Conservation (phyloP, 164 flowering plant genomes). For the Sextonia rubra region DNA sequence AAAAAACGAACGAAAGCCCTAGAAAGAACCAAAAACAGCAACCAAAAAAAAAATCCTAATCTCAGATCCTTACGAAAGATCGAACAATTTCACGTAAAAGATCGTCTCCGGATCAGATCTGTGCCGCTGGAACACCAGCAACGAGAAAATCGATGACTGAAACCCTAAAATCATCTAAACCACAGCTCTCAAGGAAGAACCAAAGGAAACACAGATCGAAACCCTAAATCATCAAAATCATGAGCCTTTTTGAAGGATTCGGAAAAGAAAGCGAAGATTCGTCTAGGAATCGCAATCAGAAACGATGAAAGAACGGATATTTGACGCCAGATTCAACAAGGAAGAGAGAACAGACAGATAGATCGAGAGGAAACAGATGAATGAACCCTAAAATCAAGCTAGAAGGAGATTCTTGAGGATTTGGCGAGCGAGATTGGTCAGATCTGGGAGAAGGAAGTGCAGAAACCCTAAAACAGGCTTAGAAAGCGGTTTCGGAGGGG, state of each 20-base stretch:
- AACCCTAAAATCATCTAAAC: conserved; percentile 5
- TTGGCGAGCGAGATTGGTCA: background rate
- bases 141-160: background rate
- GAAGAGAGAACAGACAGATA: background rate
- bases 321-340: background rate
- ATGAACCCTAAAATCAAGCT: background rate
- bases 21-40: background rate
- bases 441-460: background rate
- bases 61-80: background rate
- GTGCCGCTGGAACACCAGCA: conserved; percentile 4
- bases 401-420: background rate
- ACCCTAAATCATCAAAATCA: background rate
- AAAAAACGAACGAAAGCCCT: background rate
- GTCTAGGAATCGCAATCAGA: background rate
- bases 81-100: conserved; percentile 12
- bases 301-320: background rate
- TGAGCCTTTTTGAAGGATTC: background rate
- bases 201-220: background rate
- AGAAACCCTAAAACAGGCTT: conserved; percentile 5
- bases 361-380: background rate
- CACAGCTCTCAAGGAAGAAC: background rate
- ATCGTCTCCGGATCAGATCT: conserved; percentile 6
- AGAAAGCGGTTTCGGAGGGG: background rate
- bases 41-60: background rate
- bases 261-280: background rate